phyloP scores from a whole-genome alignment of 257 asterid species.

The Rehmannia glutinosa region DNA sequence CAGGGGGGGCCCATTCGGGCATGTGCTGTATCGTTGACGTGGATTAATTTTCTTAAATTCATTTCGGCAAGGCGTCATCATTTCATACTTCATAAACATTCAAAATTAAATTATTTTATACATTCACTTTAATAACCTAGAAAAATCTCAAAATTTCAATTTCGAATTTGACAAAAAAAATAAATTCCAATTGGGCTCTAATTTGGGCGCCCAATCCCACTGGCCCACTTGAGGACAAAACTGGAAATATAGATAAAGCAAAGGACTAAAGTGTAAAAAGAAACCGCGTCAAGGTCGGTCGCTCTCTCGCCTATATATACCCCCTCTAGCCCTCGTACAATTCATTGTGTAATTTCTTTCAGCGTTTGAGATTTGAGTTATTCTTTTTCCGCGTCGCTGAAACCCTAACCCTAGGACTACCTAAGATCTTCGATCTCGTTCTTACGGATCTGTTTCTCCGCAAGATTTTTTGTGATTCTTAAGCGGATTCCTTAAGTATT shows the following conservation, averaged over 20 bases:
- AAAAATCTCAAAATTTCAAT: too few species aligned
- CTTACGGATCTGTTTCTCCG: not conserved
- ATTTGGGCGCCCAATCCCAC: too few species aligned
- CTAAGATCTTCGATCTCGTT: conserved; percentile 8
- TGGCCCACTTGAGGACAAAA: too few species aligned
- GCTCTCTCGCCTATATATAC: conserved; percentile 36
- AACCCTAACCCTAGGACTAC: conserved; percentile 41
- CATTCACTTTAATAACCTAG: too few species aligned
- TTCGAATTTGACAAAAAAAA: too few species aligned
- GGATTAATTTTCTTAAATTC: too few species aligned
- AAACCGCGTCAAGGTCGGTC: conserved; percentile 30
- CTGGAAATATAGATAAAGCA: not conserved
- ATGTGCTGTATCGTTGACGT: too few species aligned
- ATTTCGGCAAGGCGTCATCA: too few species aligned
- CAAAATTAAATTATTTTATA: too few species aligned
- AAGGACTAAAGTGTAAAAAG: conserved; percentile 26
- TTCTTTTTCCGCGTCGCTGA: conserved; percentile 9
- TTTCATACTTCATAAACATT: too few species aligned
- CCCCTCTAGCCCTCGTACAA: not conserved
- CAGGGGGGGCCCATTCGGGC: too few species aligned
- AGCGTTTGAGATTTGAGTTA: not conserved
- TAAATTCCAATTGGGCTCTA: too few species aligned
- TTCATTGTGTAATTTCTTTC: rapidly evolving
- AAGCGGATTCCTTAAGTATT: not conserved
- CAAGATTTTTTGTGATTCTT: conserved; percentile 4